phyloP scores from a whole-genome alignment of 2,329 filamentous ascomycete species.

The Teratosphaeria pseudoeucalypti region DNA sequence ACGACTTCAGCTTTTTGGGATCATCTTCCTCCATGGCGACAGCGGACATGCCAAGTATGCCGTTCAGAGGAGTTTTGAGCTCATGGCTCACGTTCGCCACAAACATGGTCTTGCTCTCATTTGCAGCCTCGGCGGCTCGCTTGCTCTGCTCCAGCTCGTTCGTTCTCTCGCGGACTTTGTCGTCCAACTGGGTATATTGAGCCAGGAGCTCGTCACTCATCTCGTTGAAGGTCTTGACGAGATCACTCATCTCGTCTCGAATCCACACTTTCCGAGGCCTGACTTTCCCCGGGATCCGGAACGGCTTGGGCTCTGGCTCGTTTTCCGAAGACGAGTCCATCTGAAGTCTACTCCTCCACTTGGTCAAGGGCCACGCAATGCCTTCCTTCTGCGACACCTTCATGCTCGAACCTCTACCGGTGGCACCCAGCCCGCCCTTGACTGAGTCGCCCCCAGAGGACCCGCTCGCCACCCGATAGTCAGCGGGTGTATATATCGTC shows the following conservation, averaged over 20 bases:
- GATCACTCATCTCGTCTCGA: constrained; percentile 74
- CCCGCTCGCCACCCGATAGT: constrained; percentile 27
- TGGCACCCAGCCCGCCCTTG: constrained; percentile 13
- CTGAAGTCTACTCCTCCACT: constrained; percentile 15
- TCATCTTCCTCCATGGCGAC: constrained; percentile 90
- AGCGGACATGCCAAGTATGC: constrained; percentile 87
- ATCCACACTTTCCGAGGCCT: constrained; percentile 63
- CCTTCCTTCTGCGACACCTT: constrained; percentile 3
- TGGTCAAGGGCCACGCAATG: constrained; percentile 15
- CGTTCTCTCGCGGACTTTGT: constrained; percentile 73
- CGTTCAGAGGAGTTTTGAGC: constrained; percentile 88
- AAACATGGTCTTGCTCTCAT: constrained; percentile 94
- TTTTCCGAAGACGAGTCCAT: constrained; percentile 24
- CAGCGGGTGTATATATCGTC: constrained; percentile 57
- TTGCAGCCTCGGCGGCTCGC: constrained; percentile 84
- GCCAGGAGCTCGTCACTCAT: constrained; percentile 86
- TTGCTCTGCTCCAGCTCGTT: constrained; percentile 80
- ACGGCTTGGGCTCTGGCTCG: constrained; percentile 42
- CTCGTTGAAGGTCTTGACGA: constrained; percentile 78
- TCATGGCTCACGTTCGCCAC: constrained; percentile 87
- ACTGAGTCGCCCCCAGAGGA: constrained; percentile 27
- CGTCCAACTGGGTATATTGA: constrained; percentile 75
- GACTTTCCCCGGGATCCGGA: constrained; percentile 79
- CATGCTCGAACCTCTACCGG: constrained; percentile 38
- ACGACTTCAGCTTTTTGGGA: constrained; percentile 64